Evolutionary conservation across 768 basidiomycete species (phyloP), one percentile per base, ranked within the genome.

Genomic region (Suillus placidus): DNA sequence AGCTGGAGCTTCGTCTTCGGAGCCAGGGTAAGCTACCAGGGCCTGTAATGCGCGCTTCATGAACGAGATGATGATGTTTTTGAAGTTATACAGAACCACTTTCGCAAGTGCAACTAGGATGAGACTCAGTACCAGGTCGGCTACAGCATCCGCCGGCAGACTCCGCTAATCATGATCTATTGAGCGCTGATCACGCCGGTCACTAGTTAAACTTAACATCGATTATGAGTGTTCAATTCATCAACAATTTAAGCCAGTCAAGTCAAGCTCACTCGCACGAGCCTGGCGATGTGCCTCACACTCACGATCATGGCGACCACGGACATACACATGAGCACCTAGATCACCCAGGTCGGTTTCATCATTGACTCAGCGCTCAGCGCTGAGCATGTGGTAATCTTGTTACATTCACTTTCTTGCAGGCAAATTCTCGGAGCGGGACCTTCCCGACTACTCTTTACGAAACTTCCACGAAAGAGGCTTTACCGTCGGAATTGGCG

Each of bases 401-500:
- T 34, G 7, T 40, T 23, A n/a, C 20, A 32, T 65, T 20, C 63
- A 13, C 37, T n/a, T 66, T 30, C 16, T 26, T 61, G 58, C 58
- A 96, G 96, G 97, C 52, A 97, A 93, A 76, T 99, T 89, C 71
- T 80, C 92, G 13, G 95, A 99, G 74, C 84, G 97, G 34, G 97
- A 98, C 77, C 77, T 97, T 76, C 97, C 97, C 10, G 91, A 97
- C 73, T 98, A 92, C 72, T 82, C 89, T 9, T 76, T 78, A 3
- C 83, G 97, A 42, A 92, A 95, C 80, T 99, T 95, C 71, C 85
- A 88, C 61, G 96, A 98, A 79, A 83, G 97, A 67, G 97, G 93
- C 1, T 99, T 98, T 79, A 99, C 97, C 0, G 82, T 99, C 66
- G 97, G 97, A n/a, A 98, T 99, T 63, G 97, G 97, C 72, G 96